Conservation (phyloP, 495 filamentous ascomycete genomes). For the Penicillium manginii region DNA sequence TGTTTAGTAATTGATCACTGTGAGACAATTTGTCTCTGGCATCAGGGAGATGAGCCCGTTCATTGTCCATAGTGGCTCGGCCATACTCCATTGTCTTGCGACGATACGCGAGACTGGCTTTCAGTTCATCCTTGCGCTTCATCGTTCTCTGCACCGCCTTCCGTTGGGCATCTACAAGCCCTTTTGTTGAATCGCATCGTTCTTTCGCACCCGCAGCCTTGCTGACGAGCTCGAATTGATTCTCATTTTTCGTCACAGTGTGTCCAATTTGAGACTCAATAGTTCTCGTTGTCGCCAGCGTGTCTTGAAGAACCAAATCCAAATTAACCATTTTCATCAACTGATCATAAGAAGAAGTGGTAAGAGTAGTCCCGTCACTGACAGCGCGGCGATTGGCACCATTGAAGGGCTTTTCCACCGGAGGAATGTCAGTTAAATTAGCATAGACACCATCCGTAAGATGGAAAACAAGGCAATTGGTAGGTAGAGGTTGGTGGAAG, state of each 20-base stretch:
- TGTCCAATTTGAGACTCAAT: slow-evolving; percentile 77
- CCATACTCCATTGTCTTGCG: slow-evolving; percentile 68
- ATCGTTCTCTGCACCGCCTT: slow-evolving; percentile 63
- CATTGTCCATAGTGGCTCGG: slow-evolving; percentile 57
- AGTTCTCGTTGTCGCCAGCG: slow-evolving; percentile 73
- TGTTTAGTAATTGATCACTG: slow-evolving; percentile 54
- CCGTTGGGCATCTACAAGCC: slow-evolving; percentile 64
- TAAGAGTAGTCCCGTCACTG: slow-evolving; percentile 39
- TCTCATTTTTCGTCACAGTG: slow-evolving; percentile 62
- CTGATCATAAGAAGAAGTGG: slow-evolving; percentile 86
- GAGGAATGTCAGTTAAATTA: slow-evolving; percentile 62
- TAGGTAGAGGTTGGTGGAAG: slow-evolving; percentile 75
- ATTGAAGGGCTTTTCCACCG: slow-evolving; percentile 36
- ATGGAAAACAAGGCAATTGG: slow-evolving; percentile 86
- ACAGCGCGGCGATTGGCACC: slow-evolving; percentile 26
- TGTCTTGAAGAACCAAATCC: slow-evolving; percentile 92
- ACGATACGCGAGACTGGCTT: slow-evolving; percentile 65
- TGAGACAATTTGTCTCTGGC: slow-evolving; percentile 62
- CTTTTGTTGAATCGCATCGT: slow-evolving; percentile 57
- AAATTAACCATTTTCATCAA: slow-evolving; percentile 88
- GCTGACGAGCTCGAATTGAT: slow-evolving; percentile 43
- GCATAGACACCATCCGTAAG: slow-evolving; percentile 90
- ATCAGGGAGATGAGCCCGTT: slow-evolving; percentile 46
- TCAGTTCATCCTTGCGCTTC: slow-evolving; percentile 65
- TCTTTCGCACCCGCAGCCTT: slow-evolving; percentile 68